phyloP scores from a whole-genome alignment of 495 filamentous ascomycete species.

The Pyronema omphalodes region DNA sequence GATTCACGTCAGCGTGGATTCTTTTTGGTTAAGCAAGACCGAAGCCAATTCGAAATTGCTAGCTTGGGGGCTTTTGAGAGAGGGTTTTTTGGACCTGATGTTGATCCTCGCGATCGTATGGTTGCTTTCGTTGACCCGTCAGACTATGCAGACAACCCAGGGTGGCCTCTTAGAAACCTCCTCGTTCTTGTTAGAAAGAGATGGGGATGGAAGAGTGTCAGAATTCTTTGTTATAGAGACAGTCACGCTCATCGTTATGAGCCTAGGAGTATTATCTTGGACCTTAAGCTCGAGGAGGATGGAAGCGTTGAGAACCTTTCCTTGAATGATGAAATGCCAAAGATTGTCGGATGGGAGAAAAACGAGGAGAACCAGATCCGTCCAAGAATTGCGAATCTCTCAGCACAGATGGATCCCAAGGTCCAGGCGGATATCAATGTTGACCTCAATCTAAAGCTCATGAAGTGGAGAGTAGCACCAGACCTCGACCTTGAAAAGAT shows the following conservation, averaged over 20 bases:
- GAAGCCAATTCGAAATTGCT: slow-evolving; percentile 47
- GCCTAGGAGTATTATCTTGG: slow-evolving; percentile 59
- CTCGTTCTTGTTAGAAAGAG: slow-evolving; percentile 68
- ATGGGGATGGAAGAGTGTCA: slow-evolving; percentile 57
- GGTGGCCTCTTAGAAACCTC: slow-evolving; percentile 85
- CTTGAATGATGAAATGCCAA: slow-evolving; percentile 40
- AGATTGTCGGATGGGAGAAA: slow-evolving; percentile 88
- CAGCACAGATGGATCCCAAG: slow-evolving; percentile 78
- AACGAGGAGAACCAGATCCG: slow-evolving; percentile 54
- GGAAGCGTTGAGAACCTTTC: slow-evolving; percentile 17
- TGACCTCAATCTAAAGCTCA: slow-evolving; percentile 90
- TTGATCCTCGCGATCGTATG: slow-evolving; percentile 50
- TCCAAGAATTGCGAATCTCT: slow-evolving; percentile 58
- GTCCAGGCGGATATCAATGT: slow-evolving; percentile 87
- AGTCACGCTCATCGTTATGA: slow-evolving; percentile 54
- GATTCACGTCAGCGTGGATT: slow-evolving; percentile 79
- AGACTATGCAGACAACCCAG: slow-evolving; percentile 65
- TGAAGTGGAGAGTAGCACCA: slow-evolving; percentile 94
- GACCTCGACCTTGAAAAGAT: slow-evolving; percentile 71
- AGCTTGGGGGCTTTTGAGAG: slow-evolving; percentile 59
- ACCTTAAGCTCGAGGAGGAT: slow-evolving; percentile 37
- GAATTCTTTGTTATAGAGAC: slow-evolving; percentile 83
- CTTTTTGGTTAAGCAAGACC: slow-evolving; percentile 62
- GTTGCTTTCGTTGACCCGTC: slow-evolving; percentile 83
- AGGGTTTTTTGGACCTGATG: slow-evolving; percentile 58